Base-by-base conservation (phyloP, 2,329 filamentous ascomycete genomes). In the Lachnellula willkommii region DNA sequence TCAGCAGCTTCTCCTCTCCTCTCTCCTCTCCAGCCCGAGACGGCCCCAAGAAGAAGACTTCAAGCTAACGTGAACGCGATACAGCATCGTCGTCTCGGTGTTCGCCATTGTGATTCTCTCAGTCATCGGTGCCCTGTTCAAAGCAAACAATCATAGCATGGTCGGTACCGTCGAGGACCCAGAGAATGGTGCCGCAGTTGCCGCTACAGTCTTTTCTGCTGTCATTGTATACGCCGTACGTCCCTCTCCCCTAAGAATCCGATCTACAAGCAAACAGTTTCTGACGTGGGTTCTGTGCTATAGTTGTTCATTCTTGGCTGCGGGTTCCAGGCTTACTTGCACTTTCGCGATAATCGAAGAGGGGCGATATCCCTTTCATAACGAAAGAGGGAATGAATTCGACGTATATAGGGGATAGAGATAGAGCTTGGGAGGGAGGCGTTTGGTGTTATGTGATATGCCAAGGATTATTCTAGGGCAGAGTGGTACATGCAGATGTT, bases 221-320 rank as follows among this genome's bases (percentile, higher is more conserved):
- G 92, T 97, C 43, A 78, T 90, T 52, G 87, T 97, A 69, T 97
- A 97, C 70, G 83, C 80, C 64, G 93, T 96, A 85, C 63, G 89
- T 83, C 53, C 40, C 20, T 20, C 20, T 20, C 55, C 37, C 51
- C 28, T 1, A 28, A 28, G 8, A 9, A 8, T 12, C 28, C 28
- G 9, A 24, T 48, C 52, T 32, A 12, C 9, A 32, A 4, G 9
- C 28, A 32, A 32, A 12, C 28, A 32, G 2, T 4, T 3, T 4
- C 28, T 32, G 28, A 32, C 28, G 28, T 32, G 28, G 9, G 28
- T 22, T 14, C 12, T 32, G 47, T 40, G 57, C 53, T 26, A 39
- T 49, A 12, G 37, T 40, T 46, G 43, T 97, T 97, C 79, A 82
- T 96, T 55, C 79, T 95, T 50, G 96, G 95, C 76, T 97, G 93